phyloP scores from a whole-genome alignment of 2,329 filamentous ascomycete species.

The Colletotrichum orbiculare region DNA sequence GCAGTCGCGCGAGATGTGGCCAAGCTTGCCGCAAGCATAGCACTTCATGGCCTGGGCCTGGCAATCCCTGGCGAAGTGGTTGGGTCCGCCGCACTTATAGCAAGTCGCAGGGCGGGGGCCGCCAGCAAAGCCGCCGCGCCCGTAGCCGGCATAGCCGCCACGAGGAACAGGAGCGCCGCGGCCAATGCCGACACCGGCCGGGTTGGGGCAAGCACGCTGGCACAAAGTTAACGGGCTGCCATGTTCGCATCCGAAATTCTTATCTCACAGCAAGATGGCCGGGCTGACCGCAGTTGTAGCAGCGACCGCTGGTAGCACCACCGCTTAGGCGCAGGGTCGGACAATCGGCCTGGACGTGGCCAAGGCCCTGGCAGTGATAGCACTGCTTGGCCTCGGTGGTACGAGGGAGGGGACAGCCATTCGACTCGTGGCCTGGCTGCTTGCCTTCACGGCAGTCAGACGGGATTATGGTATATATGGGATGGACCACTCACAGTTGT shows the following conservation, averaged over 20 bases:
- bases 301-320: constrained; percentile 83
- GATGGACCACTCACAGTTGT: constrained; percentile 83
- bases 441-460: constrained; percentile 66
- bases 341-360: constrained; percentile 98
- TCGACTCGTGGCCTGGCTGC: constrained; percentile 95
- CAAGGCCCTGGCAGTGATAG: constrained; percentile 99
- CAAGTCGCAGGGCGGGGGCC: constrained; percentile 76
- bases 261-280: constrained; percentile 87
- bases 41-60: constrained; percentile 99
- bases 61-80: constrained; percentile 98
- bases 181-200: constrained; percentile 70
- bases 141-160: constrained; percentile 74
- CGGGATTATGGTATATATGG: not conserved
- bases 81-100: constrained; percentile 85
- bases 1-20: constrained; percentile 91
- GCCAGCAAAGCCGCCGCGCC: constrained; percentile 80
- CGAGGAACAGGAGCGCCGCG: constrained; percentile 76
- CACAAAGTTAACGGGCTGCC: constrained; percentile 20
- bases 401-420: constrained; percentile 94
- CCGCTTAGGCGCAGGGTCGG: constrained; percentile 93
- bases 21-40: constrained; percentile 95
- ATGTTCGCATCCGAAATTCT: constrained; percentile 10
- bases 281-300: constrained; percentile 95
- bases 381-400: constrained; percentile 99
- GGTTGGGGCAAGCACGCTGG: constrained; percentile 85